A percentile compares a stretch with the other conserved stretches of the same genome.
These are phyloP conservation scores for Mycena crocata DNA, from an alignment of 768 basidiomycete species.

Conservation along the genomic window DNA sequence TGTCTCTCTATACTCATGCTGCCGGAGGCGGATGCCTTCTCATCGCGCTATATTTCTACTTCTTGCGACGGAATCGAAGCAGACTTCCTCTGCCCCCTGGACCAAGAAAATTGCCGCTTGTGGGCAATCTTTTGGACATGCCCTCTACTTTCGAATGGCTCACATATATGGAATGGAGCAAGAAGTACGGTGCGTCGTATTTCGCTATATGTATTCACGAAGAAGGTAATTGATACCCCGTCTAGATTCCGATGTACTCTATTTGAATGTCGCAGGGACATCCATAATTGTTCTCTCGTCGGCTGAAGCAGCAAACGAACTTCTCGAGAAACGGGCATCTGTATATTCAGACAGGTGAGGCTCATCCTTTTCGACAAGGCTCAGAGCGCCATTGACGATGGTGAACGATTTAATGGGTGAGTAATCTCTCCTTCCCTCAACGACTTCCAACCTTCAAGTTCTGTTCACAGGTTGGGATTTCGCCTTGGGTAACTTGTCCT, in stretches of 20 bases:
- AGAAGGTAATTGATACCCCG: background rate
- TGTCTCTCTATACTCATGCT: background rate
- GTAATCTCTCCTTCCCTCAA: too few relatives aligned
- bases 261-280: slow-evolving; percentile 43
- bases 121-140: slow-evolving; percentile 31
- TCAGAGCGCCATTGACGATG: slow-evolving; percentile 45
- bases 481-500: slow-evolving; percentile 37
- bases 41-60: background rate
- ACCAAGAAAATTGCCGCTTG: slow-evolving; percentile 26
- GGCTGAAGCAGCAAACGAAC: slow-evolving; percentile 48
- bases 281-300: slow-evolving; percentile 52
- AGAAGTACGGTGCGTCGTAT: slow-evolving; percentile 21
- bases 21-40: background rate
- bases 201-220: background rate
- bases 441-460: too few relatives aligned
- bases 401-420: slow-evolving; percentile 49
- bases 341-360: slow-evolving; percentile 55
- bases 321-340: slow-evolving; percentile 54
- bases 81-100: slow-evolving; percentile 28
- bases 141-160: slow-evolving; percentile 24
- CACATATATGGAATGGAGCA: slow-evolving; percentile 27
- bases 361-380: background rate
- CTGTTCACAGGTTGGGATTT: slow-evolving; percentile 55
- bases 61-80: background rate
- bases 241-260: slow-evolving; percentile 46